Base-by-base conservation (phyloP, 805 yeast genomes). In the Candida coquimbonensis region DNA sequence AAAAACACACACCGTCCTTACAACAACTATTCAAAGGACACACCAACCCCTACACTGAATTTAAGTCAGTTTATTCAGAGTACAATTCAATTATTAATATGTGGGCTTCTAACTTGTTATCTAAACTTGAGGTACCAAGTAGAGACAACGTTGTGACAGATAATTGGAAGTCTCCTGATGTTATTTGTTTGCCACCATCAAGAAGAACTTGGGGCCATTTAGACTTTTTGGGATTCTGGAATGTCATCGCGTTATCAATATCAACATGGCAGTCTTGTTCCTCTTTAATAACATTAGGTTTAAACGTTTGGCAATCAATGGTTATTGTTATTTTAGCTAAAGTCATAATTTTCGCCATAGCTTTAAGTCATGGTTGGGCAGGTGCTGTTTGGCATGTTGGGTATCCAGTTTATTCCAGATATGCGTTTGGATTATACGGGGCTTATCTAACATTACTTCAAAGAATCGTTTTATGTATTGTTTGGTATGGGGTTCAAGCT, bases 371-470 rank as follows among this genome's bases (percentile, higher is more conserved):
- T 48, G 74, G 77, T 32, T 66, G 69, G 56, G 70, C 68, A 14
- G 80, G 81, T 32, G 67, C 72, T 8, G 64, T 66, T 21, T 75
- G 68, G 57, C 79, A 74, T 54, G 64, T 76, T 37, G 78, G 80
- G 1, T 76, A 65, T 50, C 69, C 80, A 3, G 65, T 75, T 11
- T 64, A 64, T 43, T 62, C 67, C 24, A 58, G 80, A 42, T 64
- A 67, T 40, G 60, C 71, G 0, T 75, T 71, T 60, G 81, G 81
- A 9, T 62, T 73, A 34, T 57, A 64, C 47, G 78, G 79, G 3
- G 65, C 74, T 6, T 63, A 57, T 38, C 45, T 74, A 26, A 74
- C 73, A n/a, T 61, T 77, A 32, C 47, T 66, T 11, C 68, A 69
- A 47, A 62, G 81, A 55, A 64, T 68, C 36, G 62, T 72, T 27